Conservation (phyloP, 257 asterid genomes). For the Forsythia viridissima region DNA sequence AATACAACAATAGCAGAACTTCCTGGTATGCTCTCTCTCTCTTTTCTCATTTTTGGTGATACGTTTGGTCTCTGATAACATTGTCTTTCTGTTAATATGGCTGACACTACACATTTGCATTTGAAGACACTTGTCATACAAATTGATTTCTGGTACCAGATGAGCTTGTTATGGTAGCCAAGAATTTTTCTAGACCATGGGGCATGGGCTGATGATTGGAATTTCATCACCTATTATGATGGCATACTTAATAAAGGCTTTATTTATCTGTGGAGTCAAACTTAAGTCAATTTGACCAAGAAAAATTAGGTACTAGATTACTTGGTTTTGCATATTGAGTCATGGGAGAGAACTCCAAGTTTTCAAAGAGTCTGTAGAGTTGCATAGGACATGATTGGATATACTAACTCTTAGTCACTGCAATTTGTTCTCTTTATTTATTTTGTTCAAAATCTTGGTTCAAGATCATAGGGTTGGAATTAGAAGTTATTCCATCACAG, state of each 20-base stretch:
- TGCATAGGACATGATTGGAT: neutral
- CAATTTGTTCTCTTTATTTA: neutral
- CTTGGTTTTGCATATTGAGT: neutral
- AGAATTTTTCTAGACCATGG: neutral
- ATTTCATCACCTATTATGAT: neutral
- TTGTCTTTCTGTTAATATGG: neutral
- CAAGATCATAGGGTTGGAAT: neutral
- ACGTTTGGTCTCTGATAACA: neutral
- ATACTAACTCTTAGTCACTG: neutral
- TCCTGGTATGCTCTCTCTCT: conserved; percentile 59
- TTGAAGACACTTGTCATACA: neutral
- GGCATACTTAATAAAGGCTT: neutral
- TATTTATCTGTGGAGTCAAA: neutral
- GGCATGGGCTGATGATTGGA: neutral
- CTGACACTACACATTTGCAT: conserved; percentile 6
- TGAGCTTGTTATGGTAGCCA: neutral
- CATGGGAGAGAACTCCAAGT: neutral
- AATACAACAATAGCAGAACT: conserved; percentile 90
- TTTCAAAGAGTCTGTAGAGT: neutral
- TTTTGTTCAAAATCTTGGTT: neutral
- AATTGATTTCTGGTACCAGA: neutral
- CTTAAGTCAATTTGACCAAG: neutral
- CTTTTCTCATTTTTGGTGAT: neutral
- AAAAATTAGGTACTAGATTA: neutral
- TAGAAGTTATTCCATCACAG: neutral